Evolutionary conservation across 768 basidiomycete species (phyloP), one percentile per base, ranked within the genome.

Genomic region (Cyclocybe cylindracea): DNA sequence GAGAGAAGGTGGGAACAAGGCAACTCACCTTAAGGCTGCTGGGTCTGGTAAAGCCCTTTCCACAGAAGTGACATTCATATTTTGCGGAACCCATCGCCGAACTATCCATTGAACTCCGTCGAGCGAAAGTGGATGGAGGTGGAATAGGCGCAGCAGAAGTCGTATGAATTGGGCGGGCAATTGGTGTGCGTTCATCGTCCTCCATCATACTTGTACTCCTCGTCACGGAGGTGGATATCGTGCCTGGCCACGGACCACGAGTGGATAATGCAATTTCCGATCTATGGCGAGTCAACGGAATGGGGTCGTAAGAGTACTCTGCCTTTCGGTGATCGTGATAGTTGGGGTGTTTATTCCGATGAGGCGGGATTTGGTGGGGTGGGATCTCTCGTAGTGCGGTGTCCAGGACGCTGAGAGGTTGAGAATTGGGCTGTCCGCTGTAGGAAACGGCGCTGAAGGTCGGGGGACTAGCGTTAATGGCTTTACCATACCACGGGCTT

Each of bases 1-100:
- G 5, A 35, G 11, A 19, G 8, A 48, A 46, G 14, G 48, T 11
- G 10, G 34, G 44, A 13, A 45, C 42, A 52, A 44, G 66, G 58
- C 24, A 3, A 24, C 24, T 48, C 55, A 87, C 89, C 81, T 83
- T 90, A 61, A 92, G 78, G 69, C 89, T 92, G 56, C 89, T 91
- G 0, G 89, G 89, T 19, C 89, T 79, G 62, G 81, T 91, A 70
- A 92, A 92, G 14, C 84, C 83, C 65, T 91, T 92, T 29, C 85
- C 84, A 65, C 89, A 92, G 67, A 87, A 89, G 32, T 66, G 70
- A 61, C 89, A 92, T 58, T 89, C 87, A 61, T 91, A 91, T 68
- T 85, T 87, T 16, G 78, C 69, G 41, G 74, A 49, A 37, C 50
- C 54, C 43, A 51, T 48, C 14, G 46, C 50, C 39, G 39, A 54